Evolutionary conservation across 495 filamentous ascomycete species (phyloP).

Genomic region (Staphylotrichum tortipilum): DNA sequence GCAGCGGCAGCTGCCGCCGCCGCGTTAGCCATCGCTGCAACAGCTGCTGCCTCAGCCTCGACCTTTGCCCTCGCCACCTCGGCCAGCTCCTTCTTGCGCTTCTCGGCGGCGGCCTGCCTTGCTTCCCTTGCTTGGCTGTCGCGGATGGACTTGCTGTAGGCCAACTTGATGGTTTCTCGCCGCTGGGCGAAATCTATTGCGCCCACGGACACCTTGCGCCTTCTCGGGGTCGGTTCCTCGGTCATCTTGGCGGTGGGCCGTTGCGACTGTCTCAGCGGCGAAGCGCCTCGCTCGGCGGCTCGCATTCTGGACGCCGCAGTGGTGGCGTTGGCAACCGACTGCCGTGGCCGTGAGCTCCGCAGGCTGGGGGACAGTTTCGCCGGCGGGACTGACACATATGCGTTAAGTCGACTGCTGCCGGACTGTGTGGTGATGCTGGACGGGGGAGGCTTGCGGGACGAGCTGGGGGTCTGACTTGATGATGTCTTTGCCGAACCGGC

Average conservation of each 20-base stretch:
- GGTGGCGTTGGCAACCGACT: conserved; percentile 66
- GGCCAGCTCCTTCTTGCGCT: conserved; percentile 33
- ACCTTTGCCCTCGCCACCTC: conserved; percentile 27
- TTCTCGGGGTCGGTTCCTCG: conserved; percentile 28
- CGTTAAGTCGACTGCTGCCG: conserved; percentile 40
- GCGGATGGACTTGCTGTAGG: conserved; percentile 67
- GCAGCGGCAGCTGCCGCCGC: conserved; percentile 9
- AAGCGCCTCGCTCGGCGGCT: conserved; percentile 31
- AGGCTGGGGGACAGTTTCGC: conserved; percentile 58
- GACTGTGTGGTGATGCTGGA: conserved; percentile 19
- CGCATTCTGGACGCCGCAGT: conserved; percentile 58
- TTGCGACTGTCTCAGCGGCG: conserved; percentile 29
- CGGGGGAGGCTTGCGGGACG: conserved; percentile 26
- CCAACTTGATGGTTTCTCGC: conserved; percentile 67
- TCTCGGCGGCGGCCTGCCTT: conserved; percentile 34
- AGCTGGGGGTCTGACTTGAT: conserved; percentile 25
- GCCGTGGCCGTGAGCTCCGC: conserved; percentile 71
- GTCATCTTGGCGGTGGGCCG: conserved; percentile 28
- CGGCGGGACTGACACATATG: conserved; percentile 41
- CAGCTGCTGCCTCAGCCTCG: conserved; percentile 24
- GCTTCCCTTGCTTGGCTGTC: conserved; percentile 56
- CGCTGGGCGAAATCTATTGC: conserved; percentile 72
- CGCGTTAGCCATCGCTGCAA: conserved; percentile 17
- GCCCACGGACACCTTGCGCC: conserved; percentile 47
- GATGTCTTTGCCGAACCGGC: conserved; percentile 31